Base-by-base conservation (phyloP, 140 eudicot genomes). In the Erigeron philadelphicus region DNA sequence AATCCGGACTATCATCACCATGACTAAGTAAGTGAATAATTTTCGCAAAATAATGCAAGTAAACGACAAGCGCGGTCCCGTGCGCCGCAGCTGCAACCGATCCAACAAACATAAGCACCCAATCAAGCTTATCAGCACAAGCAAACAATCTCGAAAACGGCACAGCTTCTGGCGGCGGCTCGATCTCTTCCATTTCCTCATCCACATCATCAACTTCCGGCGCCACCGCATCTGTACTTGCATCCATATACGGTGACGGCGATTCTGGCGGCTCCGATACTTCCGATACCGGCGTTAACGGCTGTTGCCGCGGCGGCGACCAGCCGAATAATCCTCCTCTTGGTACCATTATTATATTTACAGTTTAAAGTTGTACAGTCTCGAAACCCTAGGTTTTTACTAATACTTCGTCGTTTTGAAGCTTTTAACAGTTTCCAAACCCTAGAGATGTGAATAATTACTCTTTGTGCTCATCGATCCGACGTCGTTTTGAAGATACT, bases 181-280 rank as follows among this genome's bases (percentile, higher is more conserved):
- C 98, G 84, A 92, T 92, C 93, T 92, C 98, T 63, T 92, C 98
- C 44, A 61, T 74, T 78, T 82, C 95, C 52, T 87, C 96, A 70
- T 81, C 82, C 40, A 79, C 93, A 35, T 86, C 96, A 74, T 88
- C 98, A 77, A 83, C 68, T 63, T 88, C 98, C 64, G 78, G 81
- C 53, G 85, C 83, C 10, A 76, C 81, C 47, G 88, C 86, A 17
- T 92, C 98, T 50, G 66, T 66, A 17, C 83, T 80, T 16, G 70
- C 61, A 65, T 92, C 98, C 67, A 78, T 38, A 80, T 92, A 92
- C 56, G 98, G 98, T 12, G 98, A 92, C 63, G 98, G 98, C 0
- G 96, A 92, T 73, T 92, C 97, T 82, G 97, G 97, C 44, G 97
- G 97, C 89, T 90, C 98, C 60, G 96, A 92, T 9, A 92, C 98